Evolutionary conservation across 805 yeast genomes (phyloP).

Genomic region (Geotrichum ghanense): DNA sequence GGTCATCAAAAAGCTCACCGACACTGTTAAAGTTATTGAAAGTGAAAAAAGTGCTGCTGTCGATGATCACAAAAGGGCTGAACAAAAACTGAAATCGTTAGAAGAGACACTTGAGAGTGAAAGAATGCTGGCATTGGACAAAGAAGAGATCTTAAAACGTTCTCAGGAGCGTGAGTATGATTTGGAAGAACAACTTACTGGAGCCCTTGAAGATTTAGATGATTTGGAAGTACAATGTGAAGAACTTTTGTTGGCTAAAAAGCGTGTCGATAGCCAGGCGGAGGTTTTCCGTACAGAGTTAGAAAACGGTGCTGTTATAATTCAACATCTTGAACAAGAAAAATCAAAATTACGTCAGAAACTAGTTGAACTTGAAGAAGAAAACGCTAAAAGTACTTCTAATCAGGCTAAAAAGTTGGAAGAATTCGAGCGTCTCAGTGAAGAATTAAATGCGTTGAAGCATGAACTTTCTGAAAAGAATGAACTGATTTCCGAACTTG

Average conservation of each 20-base stretch:
- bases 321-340: conserved; percentile 26
- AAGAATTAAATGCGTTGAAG: conserved; percentile 15
- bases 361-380: conserved; percentile 24
- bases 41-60: conserved; percentile 20
- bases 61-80: conserved; percentile 17
- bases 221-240: conserved; percentile 22
- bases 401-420: conserved; percentile 9
- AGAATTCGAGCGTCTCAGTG: conserved; percentile 12
- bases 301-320: conserved; percentile 25
- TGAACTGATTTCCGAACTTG: conserved; percentile 18
- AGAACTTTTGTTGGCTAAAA: conserved; percentile 23
- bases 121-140: conserved; percentile 32
- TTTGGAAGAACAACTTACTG: conserved; percentile 22
- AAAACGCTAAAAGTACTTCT: conserved; percentile 16
- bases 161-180: conserved; percentile 32
- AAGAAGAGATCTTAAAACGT: conserved; percentile 34
- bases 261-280: conserved; percentile 23
- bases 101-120: conserved; percentile 30
- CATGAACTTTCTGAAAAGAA: conserved; percentile 20
- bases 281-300: conserved; percentile 25
- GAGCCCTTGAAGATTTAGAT: conserved; percentile 24
- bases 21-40: conserved; percentile 17
- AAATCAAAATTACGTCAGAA: conserved; percentile 22
- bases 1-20: conserved; percentile 23
- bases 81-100: conserved; percentile 21